Base-by-base conservation (phyloP, 2,329 filamentous ascomycete genomes). In the Clonostachys sp. region DNA sequence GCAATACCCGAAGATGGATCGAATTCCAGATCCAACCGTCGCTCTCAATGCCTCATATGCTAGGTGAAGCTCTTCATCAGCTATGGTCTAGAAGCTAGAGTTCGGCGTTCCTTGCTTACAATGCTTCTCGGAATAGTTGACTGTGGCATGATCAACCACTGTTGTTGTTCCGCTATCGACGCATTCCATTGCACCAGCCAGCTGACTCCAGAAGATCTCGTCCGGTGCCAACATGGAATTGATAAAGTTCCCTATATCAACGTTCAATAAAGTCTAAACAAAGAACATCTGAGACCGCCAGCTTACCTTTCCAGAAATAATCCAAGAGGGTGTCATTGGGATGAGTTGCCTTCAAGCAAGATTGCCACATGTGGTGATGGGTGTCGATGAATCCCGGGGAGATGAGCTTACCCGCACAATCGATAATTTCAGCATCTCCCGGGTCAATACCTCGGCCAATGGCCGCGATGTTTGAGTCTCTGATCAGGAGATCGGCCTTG, bases 121-220 rank as follows among this genome's bases (percentile, higher is more conserved):
- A 33, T 54, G 48, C 14, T 48, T 49, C 4, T 48, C 36, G 13
- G 47, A 45, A 18, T 48, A 41, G 47, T 51, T 53, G 24, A 46
- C 44, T 35, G 48, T 48, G 9, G 51, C 50, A 30, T 52, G 52
- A 13, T 55, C 48, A n/a, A 54, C 42, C 5, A 50, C 47, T 0
- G 68, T 71, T 0, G 72, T 74, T 7, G 65, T 71, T 1, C 71
- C 71, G 1, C 60, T 66, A 39, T 73, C 66, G 7, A 73, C 53
- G 12, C 59, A 55, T 51, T 73, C 70, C 13, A 72, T 54, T 14
- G 59, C 59, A 3, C 70, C 71, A 10, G 60, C 64, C 5, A 72
- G 54, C 49, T 70, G 56, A n/a, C 70, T 70, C 64, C 71, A 72
- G 55, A 73, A 77, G 4, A 74, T 56, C 48, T 78, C 75, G 3